Evolutionary conservation across 2,329 filamentous ascomycete species (phyloP), one percentile per base, ranked within the genome.

Genomic region (Colletotrichum liriopes): DNA sequence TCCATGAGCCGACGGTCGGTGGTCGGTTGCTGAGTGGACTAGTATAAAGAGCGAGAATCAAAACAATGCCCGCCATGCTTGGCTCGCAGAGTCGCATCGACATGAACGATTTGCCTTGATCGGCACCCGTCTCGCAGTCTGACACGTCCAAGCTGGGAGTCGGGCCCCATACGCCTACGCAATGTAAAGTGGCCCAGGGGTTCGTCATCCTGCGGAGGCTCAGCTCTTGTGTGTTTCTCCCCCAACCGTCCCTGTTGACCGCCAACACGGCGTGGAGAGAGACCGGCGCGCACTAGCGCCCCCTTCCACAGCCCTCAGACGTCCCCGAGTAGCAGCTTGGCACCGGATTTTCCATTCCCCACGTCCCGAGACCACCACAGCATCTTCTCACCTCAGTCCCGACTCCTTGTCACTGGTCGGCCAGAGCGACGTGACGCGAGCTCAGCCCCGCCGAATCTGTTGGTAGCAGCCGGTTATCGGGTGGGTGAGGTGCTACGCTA

Each of bases 201-300:
- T 67, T 72, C 70, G 70, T 72, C 70, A 72, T 72, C 70, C 60
- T 72, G 45, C 54, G 59, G 70, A 64, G 70, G 70, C 70, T 72
- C 60, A 72, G 70, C 70, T 65, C 37, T 56, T 69, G 26, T 55
- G 26, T 55, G 62, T 63, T 54, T 65, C 32, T 39, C 32, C 16
- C 35, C 20, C 20, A n/a, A 39, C 16, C 51, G 37, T 23, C 23
- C 16, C 49, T 43, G 26, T 59, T n/a, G 18, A 14, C 26, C 11
- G 12, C 14, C 29, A 4, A 9, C 16, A 32, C 12, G 20, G 52
- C 29, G 8, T 20, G 26, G 43, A 35, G 43, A 49, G 58, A 49
- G 12, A 41, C 43, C 20, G 26, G 20, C n/a, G n/a, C 18, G 37
- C 14, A n/a, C 52, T 37, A 23, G 52, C 32, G 52, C 37, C 8